These are phyloP conservation scores for Penicillium expansum DNA, from an alignment of 2,329 filamentous ascomycete genomes.

Conservation along the genomic window DNA sequence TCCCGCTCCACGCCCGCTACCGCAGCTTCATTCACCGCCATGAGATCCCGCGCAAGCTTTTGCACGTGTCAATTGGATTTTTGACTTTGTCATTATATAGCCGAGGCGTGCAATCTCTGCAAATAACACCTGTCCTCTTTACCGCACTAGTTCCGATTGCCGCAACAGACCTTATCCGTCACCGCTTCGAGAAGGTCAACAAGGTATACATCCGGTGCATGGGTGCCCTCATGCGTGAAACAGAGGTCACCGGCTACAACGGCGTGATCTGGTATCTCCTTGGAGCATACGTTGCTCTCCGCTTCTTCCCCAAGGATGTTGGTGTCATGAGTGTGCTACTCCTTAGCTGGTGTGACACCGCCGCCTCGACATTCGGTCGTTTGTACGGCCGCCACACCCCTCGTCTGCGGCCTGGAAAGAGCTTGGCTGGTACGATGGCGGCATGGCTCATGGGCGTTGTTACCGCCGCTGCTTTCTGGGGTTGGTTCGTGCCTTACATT, in stretches of 20 bases:
- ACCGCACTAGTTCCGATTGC: constrained; percentile 79
- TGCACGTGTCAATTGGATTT: constrained; percentile 97
- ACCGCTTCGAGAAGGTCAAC: constrained; percentile 78
- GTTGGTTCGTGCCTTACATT: constrained; percentile 69
- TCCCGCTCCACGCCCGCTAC: constrained; percentile 92
- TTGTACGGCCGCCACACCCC: constrained; percentile 87
- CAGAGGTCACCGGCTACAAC: constrained; percentile 90
- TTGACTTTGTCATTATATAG: constrained; percentile 83
- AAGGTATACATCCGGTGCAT: constrained; percentile 78
- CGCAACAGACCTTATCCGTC: constrained; percentile 75
- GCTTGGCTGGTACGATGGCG: constrained; percentile 80
- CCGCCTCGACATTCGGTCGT: constrained; percentile 89
- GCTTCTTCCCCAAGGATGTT: constrained; percentile 89
- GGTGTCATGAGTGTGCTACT: constrained; percentile 85
- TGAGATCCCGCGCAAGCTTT: constrained; percentile 87
- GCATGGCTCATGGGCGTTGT: constrained; percentile 79
- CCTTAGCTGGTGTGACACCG: constrained; percentile 96
- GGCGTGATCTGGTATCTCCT: constrained; percentile 96
- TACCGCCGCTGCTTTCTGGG: constrained; percentile 85
- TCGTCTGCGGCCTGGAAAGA: constrained; percentile 81
- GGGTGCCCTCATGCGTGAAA: constrained; percentile 94
- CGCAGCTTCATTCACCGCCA: constrained; percentile 91
- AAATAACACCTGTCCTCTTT: constrained; percentile 83
- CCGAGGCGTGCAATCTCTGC: constrained; percentile 69
- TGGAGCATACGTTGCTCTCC: constrained; percentile 81